Percentiles rank a stretch among this genome's conserved stretches.
These are phyloP conservation scores for Juncus inflexus DNA, from an alignment of 176 grass and related monocot genomes.

Conservation along the genomic window DNA sequence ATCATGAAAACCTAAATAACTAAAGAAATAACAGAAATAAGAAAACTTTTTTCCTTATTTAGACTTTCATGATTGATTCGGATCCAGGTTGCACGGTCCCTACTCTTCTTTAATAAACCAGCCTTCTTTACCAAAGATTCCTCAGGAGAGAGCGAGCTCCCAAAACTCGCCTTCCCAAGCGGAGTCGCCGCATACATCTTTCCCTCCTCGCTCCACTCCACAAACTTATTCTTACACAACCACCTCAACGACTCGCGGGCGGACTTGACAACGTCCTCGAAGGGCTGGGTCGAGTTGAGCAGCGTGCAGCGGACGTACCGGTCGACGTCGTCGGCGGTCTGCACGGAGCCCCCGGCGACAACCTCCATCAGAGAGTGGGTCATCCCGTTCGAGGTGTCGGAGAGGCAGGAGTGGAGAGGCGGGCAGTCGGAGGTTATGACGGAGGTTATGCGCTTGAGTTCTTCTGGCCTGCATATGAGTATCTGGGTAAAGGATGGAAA, in stretches of 20 bases:
- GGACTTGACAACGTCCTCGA: slow-evolving; percentile 90
- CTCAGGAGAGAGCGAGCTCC: slow-evolving; percentile 91
- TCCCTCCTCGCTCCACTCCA: slow-evolving; percentile 71
- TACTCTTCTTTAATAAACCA: not conserved
- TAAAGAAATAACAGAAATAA: too few relatives aligned
- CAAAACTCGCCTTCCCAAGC: slow-evolving; percentile 85
- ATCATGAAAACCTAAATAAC: too few relatives aligned
- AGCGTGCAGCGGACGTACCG: slow-evolving; percentile 90
- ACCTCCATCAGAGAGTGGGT: slow-evolving; percentile 99
- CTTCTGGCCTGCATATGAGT: slow-evolving; percentile 86
- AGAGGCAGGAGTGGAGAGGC: slow-evolving; percentile 85
- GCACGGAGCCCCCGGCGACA: slow-evolving; percentile 89
- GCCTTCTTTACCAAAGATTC: slow-evolving; percentile 98
- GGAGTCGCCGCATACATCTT: slow-evolving; percentile 78
- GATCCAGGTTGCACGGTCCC: too few relatives aligned
- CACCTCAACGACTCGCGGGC: slow-evolving; percentile 96
- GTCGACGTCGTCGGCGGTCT: slow-evolving; percentile 93
- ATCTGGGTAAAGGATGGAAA: too few relatives aligned
- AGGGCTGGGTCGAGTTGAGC: slow-evolving; percentile 93
- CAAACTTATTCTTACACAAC: slow-evolving; percentile 87
- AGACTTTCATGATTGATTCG: too few relatives aligned
- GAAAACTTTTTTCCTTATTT: too few relatives aligned
- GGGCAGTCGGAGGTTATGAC: slow-evolving; percentile 70
- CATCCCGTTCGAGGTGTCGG: slow-evolving; percentile 98
- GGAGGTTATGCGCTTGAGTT: slow-evolving; percentile 66